Base-by-base conservation (phyloP, 305 asterid genomes). In the Fraxinus floribunda region DNA sequence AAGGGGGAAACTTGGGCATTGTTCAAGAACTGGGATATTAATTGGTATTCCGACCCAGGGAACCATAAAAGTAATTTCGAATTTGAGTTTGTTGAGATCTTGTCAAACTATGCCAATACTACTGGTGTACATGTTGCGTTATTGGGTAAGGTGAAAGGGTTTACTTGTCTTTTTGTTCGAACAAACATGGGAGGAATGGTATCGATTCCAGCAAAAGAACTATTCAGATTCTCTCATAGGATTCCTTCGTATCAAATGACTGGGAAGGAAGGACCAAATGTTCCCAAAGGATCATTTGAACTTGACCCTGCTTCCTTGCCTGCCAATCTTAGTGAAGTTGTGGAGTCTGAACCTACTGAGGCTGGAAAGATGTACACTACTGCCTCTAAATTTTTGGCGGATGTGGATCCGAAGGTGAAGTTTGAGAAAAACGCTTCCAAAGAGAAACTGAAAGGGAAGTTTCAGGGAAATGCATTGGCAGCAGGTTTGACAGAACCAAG, bases 221-320 rank as follows among this genome's bases (percentile, higher is more conserved):
- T 64, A 66, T 66, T 79, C 76, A 79, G 77, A 79, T 79, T 79
- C 77, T 79, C 82, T 9, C 82, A 79, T 68, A 79, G 77, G 72
- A 32, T 79, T 68, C 82, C 82, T 68, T 79, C 82, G 5, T 79
- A 13, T 39, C 32, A 24, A 24, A 79, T 79, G 82, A 36, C 49
- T n/a, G 82, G 82, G 35, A 68, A 34, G 2, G 82, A 79, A 68
- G 29, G 77, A 11, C 49, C 18, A 79, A 73, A 38, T 39, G 82
- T 79, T 34, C 82, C 82, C 32, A 49, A 36, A 62, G 82, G 82
- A 79, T 79, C 77, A 2, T 68, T 79, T 68, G 77, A 79, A 26
- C 82, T 66, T 24, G 82, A 66, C 64, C 82, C 82, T 20, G 77
- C 76, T 79, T 79, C 77, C 64, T 44, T 79, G 44, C 77, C 82